Evolutionary conservation across 106 monocot species (phyloP).

Genomic region (Dioscorea alata): DNA sequence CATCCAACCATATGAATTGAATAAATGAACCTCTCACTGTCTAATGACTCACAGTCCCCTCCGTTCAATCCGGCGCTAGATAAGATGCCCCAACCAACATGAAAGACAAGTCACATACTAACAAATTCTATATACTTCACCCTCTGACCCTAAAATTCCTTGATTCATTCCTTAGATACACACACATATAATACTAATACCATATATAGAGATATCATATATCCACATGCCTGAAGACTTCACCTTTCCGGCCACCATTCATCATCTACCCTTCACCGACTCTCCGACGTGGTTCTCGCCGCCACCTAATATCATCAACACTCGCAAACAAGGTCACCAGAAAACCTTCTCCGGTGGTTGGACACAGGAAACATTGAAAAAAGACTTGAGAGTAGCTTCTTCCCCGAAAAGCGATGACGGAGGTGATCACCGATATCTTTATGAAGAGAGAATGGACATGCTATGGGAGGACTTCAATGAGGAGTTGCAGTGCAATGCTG

Average conservation of each 20-base stretch:
- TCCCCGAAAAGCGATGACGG: constrained; percentile 1
- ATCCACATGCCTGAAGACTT: background rate
- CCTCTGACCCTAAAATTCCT: background rate
- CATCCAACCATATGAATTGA: no score
- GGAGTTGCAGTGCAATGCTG: constrained; percentile 16
- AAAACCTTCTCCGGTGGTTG: background rate
- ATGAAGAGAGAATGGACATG: constrained; percentile 47
- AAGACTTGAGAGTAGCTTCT: background rate
- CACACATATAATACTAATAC: background rate
- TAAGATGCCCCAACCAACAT: constrained; percentile 4
- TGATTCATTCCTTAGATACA: background rate
- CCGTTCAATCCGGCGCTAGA: constrained; percentile 6
- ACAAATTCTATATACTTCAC: background rate
- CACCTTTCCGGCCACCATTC: background rate
- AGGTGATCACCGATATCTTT: background rate
- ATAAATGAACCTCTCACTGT: no score
- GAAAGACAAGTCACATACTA: background rate
- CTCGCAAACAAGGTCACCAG: background rate
- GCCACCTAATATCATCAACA: background rate
- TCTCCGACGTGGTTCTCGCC: background rate
- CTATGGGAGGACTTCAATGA: constrained; percentile 61
- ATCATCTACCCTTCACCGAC: background rate
- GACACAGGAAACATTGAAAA: background rate
- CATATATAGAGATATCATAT: background rate
- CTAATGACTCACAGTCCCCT: no score